These are phyloP conservation scores for Rhododendron molle DNA, from an alignment of 148 eudicot species.

Conservation along the genomic window DNA sequence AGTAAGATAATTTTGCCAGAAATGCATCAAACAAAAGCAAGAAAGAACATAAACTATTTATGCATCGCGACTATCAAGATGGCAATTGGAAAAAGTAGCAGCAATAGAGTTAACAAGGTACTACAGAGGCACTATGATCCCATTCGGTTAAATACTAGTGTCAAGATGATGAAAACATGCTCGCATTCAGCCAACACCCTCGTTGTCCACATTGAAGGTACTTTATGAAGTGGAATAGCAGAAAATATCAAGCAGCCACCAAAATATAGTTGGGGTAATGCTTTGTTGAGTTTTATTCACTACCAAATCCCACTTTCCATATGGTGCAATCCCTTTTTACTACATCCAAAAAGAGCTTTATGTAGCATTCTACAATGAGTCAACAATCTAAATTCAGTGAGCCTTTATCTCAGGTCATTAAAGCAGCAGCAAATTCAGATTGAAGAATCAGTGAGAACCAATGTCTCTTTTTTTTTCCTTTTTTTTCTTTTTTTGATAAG, in stretches of 20 bases:
- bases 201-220: background rate
- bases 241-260: background rate
- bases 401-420: background rate
- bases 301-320: background rate
- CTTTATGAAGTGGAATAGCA: background rate
- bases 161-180: background rate
- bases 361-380: too few species aligned
- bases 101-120: background rate
- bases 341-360: too few species aligned
- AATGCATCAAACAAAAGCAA: conserved; percentile 11
- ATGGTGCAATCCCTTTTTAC: background rate
- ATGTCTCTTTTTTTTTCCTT: too few species aligned
- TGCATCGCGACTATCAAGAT: background rate
- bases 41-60: background rate
- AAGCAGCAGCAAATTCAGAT: background rate
- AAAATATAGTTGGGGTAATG: background rate
- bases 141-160: background rate
- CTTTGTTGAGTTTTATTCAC: background rate
- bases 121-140: background rate
- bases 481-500: too few species aligned
- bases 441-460: background rate
- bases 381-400: background rate
- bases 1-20: background rate
- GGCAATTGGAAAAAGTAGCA: background rate
- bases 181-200: background rate